Conservation (phyloP, 2,329 filamentous ascomycete genomes). For the Arthrobotrys pseudoclavata region DNA sequence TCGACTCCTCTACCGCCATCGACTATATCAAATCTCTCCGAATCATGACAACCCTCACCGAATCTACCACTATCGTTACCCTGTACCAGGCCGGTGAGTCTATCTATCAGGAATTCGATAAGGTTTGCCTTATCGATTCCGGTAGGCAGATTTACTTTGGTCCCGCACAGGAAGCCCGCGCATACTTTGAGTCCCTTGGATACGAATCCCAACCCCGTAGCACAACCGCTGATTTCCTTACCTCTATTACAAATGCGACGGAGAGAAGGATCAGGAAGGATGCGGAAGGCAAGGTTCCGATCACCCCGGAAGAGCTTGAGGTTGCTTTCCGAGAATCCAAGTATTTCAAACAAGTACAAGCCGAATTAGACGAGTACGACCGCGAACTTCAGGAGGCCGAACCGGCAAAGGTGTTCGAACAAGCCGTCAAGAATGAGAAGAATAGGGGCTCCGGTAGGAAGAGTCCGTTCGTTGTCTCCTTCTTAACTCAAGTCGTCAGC, state of each 20-base stretch:
- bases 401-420: constrained; percentile 76
- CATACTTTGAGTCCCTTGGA: constrained; percentile 77
- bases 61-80: constrained; percentile 78
- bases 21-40: constrained; percentile 80
- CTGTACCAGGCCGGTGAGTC: constrained; percentile 79
- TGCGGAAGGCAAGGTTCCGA: constrained; percentile 76
- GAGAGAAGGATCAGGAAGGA: constrained; percentile 78
- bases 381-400: constrained; percentile 71
- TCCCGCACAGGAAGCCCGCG: constrained; percentile 72
- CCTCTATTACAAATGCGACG: constrained; percentile 79
- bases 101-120: constrained; percentile 82
- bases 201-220: constrained; percentile 72
- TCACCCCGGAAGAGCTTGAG: constrained; percentile 78
- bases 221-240: constrained; percentile 84
- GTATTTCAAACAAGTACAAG: constrained; percentile 73
- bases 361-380: constrained; percentile 75
- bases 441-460: constrained; percentile 77
- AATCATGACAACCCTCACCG: constrained; percentile 81
- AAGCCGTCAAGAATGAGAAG: constrained; percentile 76
- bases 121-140: constrained; percentile 81
- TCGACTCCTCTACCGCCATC: constrained; percentile 82
- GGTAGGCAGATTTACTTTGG: constrained; percentile 79
- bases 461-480: constrained; percentile 82
- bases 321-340: constrained; percentile 76
- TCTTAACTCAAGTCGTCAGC: constrained; percentile 72